Evolutionary conservation across 1,139 yeast genomes (phyloP).

Genomic region (Pichia norvegensis): DNA sequence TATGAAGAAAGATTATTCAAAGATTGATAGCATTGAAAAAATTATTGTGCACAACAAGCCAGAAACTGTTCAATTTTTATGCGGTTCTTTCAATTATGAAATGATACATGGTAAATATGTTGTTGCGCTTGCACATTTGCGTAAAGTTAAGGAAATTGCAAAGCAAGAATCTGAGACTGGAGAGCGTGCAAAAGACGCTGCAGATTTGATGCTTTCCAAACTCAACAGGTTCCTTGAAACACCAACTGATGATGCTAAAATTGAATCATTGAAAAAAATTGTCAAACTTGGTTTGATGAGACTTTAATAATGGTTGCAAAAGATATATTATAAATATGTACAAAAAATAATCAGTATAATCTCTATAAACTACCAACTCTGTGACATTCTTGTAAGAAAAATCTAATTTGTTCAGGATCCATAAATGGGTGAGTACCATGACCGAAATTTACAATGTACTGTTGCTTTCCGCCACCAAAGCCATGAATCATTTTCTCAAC

Average conservation of each 20-base stretch:
- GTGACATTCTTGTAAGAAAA: slow-evolving; percentile 82
- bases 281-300: slow-evolving; percentile 15
- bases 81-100: slow-evolving; percentile 14
- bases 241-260: slow-evolving; percentile 11
- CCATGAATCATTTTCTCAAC: slow-evolving; percentile 84
- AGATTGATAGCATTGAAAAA: slow-evolving; percentile 8
- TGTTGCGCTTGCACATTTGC: slow-evolving; percentile 11
- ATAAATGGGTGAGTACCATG: slow-evolving; percentile 97
- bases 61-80: slow-evolving; percentile 8
- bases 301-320: not conserved
- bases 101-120: slow-evolving; percentile 14
- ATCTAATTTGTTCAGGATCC: slow-evolving; percentile 83
- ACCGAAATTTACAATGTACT: slow-evolving; percentile 89
- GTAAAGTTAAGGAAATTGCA: slow-evolving; percentile 12
- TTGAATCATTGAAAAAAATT: slow-evolving; percentile 12
- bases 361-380: slow-evolving; percentile 45
- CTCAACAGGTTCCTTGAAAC: slow-evolving; percentile 9
- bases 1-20: slow-evolving; percentile 8
- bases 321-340: not conserved
- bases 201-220: slow-evolving; percentile 4
- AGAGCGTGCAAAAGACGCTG: slow-evolving; percentile 2
- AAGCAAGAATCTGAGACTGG: slow-evolving; percentile 1
- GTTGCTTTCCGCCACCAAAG: slow-evolving; percentile 86
- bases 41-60: slow-evolving; percentile 8
- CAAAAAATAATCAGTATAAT: not conserved